phyloP scores from a whole-genome alignment of 2,329 filamentous ascomycete genomes.

The Hypoxylon rubiginosum region DNA sequence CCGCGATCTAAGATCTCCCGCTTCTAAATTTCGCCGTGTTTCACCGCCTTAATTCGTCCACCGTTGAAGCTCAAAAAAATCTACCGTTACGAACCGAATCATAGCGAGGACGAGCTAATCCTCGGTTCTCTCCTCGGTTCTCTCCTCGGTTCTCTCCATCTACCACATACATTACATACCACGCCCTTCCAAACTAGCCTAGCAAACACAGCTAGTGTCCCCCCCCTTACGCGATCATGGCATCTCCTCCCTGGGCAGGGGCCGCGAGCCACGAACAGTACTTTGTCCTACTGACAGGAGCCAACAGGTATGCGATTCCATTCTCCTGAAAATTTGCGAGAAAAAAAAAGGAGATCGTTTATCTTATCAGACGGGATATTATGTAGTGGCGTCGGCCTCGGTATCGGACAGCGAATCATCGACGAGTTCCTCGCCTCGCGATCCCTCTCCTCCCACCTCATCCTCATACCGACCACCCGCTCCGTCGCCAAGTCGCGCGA shows the following conservation, averaged over 20 bases:
- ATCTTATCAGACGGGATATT: constrained; percentile 25
- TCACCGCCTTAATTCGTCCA: constrained; percentile 45
- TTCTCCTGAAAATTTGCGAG: not conserved
- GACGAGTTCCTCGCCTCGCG: constrained; percentile 86
- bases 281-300: constrained; percentile 52
- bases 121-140: not conserved
- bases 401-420: constrained; percentile 85
- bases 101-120: constrained; percentile 9
- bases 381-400: constrained; percentile 85
- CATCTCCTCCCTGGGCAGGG: constrained; percentile 50
- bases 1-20: constrained; percentile 19
- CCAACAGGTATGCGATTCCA: constrained; percentile 50
- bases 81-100: not conserved
- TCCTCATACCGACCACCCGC: constrained; percentile 87
- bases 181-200: not conserved
- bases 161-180: not conserved
- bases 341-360: constrained; percentile 3
- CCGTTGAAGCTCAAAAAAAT: not conserved
- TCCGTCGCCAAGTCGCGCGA: constrained; percentile 79
- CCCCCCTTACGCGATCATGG: constrained; percentile 39
- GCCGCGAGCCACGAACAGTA: constrained; percentile 51
- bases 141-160: too few relatives aligned
- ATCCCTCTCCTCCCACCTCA: constrained; percentile 75
- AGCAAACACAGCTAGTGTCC: not conserved
- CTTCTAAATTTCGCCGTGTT: constrained; percentile 35